Evolutionary conservation across 2,329 filamentous ascomycete genomes (phyloP).

Genomic region (Ascochyta lentis): DNA sequence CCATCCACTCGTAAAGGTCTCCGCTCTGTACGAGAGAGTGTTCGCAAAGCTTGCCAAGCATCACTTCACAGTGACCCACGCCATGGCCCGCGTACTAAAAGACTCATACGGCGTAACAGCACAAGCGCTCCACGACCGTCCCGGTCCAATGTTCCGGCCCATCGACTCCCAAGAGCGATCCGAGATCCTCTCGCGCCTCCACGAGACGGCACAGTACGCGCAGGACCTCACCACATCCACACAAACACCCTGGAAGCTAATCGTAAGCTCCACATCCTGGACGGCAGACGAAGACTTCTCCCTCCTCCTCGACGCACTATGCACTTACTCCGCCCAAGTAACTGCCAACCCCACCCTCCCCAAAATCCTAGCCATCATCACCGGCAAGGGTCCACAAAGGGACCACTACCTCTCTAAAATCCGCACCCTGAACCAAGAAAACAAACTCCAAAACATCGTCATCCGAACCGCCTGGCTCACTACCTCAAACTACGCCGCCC

Average conservation of each 20-base stretch:
- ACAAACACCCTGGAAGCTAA: slow-evolving; percentile 66
- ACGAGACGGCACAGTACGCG: slow-evolving; percentile 68
- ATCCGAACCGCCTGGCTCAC: slow-evolving; percentile 86
- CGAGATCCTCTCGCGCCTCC: slow-evolving; percentile 69
- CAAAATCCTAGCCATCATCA: slow-evolving; percentile 84
- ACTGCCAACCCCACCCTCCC: slow-evolving; percentile 62
- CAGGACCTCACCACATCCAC: slow-evolving; percentile 58
- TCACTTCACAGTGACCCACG: slow-evolving; percentile 87
- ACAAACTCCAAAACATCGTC: slow-evolving; percentile 71
- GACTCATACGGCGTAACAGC: slow-evolving; percentile 69
- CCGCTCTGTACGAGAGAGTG: slow-evolving; percentile 76
- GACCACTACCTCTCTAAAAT: slow-evolving; percentile 75
- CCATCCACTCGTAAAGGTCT: slow-evolving; percentile 79
- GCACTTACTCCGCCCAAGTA: slow-evolving; percentile 69
- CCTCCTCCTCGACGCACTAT: slow-evolving; percentile 81
- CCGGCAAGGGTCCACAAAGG: slow-evolving; percentile 89
- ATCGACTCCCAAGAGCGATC: slow-evolving; percentile 53
- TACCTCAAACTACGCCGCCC: slow-evolving; percentile 79
- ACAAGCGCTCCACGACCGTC: slow-evolving; percentile 73
- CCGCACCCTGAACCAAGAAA: slow-evolving; percentile 63
- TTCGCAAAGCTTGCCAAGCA: slow-evolving; percentile 73
- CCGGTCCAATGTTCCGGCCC: slow-evolving; percentile 81
- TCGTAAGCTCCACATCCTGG: slow-evolving; percentile 97
- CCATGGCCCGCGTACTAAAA: slow-evolving; percentile 79
- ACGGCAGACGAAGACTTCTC: slow-evolving; percentile 96